A percentile compares a stretch with the other conserved stretches of the same genome.
Evolutionary conservation across 768 basidiomycete genomes (phyloP).

Genomic region (Trametes punicea): DNA sequence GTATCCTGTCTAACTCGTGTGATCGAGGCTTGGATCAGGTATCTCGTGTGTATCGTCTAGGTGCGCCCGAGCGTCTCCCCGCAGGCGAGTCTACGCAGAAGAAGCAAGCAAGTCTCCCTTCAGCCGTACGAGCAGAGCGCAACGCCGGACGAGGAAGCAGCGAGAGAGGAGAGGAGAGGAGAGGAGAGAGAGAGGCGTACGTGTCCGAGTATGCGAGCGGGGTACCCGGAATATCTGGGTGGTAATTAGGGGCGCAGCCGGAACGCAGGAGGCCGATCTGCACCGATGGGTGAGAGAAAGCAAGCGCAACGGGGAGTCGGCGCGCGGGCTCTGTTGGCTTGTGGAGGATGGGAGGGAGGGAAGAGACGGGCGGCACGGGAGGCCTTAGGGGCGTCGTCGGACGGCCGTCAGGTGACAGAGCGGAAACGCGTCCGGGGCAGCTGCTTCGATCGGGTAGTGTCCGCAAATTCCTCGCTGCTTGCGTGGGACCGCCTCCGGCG

Average conservation of each 20-base stretch:
- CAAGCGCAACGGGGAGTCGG: slow-evolving; percentile 5
- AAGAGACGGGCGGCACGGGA: not conserved
- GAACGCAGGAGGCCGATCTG: slow-evolving; percentile 4
- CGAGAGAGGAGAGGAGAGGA: not conserved
- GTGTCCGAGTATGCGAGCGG: not conserved
- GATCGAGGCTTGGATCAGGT: not conserved
- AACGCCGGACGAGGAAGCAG: not conserved
- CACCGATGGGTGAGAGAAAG: slow-evolving; percentile 14
- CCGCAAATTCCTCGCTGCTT: not conserved
- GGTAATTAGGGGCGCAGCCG: slow-evolving; percentile 9
- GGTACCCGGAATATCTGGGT: slow-evolving; percentile 5
- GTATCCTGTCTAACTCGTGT: slow-evolving; percentile 3
- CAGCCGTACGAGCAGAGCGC: slow-evolving; percentile 3
- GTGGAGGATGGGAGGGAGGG: not conserved
- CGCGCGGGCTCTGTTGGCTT: slow-evolving; percentile 7
- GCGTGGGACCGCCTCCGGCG: not conserved
- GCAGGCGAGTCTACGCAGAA: not conserved
- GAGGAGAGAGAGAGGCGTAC: not conserved
- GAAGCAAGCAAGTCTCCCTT: not conserved
- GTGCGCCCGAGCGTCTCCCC: not conserved
- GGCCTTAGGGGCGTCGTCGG: not conserved
- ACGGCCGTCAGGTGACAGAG: slow-evolving; percentile 4
- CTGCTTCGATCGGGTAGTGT: slow-evolving; percentile 5
- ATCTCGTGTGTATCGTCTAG: slow-evolving; percentile 13
- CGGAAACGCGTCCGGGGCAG: not conserved